Conservation (phyloP, 139 green algal species). For the Chlamydomonas eustigma region DNA sequence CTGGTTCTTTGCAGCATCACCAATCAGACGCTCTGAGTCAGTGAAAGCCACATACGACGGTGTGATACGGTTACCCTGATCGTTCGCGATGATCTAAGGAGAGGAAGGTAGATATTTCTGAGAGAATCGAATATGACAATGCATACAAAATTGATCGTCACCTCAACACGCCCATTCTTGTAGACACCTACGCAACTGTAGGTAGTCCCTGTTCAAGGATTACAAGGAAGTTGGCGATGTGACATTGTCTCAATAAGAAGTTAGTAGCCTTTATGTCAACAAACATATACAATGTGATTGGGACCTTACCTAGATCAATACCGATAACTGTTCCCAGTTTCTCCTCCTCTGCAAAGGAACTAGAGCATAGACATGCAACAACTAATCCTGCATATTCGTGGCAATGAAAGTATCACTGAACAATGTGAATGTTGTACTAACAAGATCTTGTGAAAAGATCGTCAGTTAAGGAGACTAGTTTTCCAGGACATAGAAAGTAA, state of each 20-base stretch:
- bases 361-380: neutral
- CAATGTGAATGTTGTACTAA: too few species aligned
- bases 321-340: slow-evolving; percentile 86
- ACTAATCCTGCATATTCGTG: slow-evolving; percentile 4
- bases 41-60: slow-evolving; percentile 99
- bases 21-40: slow-evolving; percentile 98
- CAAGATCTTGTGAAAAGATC: too few species aligned
- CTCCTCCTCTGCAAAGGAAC: slow-evolving; percentile 34
- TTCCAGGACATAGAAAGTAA: too few species aligned
- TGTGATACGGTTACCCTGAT: slow-evolving; percentile 98
- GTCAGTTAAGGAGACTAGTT: too few species aligned
- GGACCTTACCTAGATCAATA: slow-evolving; percentile 61
- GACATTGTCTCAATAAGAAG: neutral
- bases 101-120: neutral
- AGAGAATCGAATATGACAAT: neutral
- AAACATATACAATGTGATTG: neutral
- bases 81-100: slow-evolving; percentile 94
- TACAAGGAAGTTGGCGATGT: neutral
- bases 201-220: slow-evolving; percentile 78
- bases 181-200: slow-evolving; percentile 99
- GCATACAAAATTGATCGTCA: neutral
- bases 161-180: slow-evolving; percentile 95
- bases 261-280: neutral
- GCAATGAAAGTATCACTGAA: too few species aligned
- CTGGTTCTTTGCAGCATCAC: slow-evolving; percentile 98